Evolutionary conservation across 2,329 filamentous ascomycete genomes (phyloP).

Genomic region (Penicillium sp.): DNA sequence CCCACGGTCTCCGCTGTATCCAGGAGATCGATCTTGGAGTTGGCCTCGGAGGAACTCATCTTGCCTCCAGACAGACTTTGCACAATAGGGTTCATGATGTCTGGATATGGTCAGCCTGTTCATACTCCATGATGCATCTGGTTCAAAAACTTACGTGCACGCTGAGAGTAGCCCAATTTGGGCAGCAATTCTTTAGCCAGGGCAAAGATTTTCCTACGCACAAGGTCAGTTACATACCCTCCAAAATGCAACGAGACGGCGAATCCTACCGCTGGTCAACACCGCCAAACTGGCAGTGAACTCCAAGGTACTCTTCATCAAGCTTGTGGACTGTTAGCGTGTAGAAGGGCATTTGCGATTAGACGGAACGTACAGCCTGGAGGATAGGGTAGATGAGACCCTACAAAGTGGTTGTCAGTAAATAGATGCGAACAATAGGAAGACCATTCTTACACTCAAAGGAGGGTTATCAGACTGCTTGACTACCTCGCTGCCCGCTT

Average conservation of each 20-base stretch:
- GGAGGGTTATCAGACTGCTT: conserved; percentile 82
- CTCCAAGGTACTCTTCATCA: conserved; percentile 87
- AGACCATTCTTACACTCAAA: conserved; percentile 67
- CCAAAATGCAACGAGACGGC: neutral
- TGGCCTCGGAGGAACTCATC: conserved; percentile 60
- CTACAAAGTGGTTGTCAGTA: neutral
- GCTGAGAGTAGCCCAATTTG: conserved; percentile 69
- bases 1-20: conserved; percentile 71
- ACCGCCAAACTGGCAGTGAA: conserved; percentile 85
- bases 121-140: neutral
- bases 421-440: conserved; percentile 73
- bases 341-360: neutral
- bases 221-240: conserved; percentile 7
- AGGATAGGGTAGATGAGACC: conserved; percentile 64
- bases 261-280: conserved; percentile 32
- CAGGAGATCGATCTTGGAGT: conserved; percentile 72
- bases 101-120: neutral
- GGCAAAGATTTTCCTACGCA: conserved; percentile 31
- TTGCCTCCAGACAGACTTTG: conserved; percentile 79
- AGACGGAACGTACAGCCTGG: conserved; percentile 61
- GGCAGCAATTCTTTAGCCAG: conserved; percentile 80
- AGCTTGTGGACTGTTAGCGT: neutral
- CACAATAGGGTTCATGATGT: conserved; percentile 85
- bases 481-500: conserved; percentile 88
- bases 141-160: neutral